Evolutionary conservation across 2,329 filamentous ascomycete species (phyloP).

Genomic region (Penicillium sp.): DNA sequence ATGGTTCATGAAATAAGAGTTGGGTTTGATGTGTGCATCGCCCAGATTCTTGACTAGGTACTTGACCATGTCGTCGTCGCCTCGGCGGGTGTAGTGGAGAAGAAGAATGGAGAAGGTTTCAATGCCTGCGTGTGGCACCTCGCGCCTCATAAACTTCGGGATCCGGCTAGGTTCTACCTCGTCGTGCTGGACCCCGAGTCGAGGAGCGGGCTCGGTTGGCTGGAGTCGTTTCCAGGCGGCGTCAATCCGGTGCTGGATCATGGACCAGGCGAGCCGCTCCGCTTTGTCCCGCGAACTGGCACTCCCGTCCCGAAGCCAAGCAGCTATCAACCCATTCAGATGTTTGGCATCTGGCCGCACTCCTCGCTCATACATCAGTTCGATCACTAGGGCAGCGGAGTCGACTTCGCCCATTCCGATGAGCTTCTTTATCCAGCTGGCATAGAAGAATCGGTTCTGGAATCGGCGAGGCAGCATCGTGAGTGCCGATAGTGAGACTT

Average conservation of each 20-base stretch:
- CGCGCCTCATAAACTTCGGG: conserved; percentile 39
- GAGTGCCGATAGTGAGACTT: conserved; percentile 47
- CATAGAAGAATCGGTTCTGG: conserved; percentile 74
- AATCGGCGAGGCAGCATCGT: conserved; percentile 50
- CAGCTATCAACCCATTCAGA: conserved; percentile 75
- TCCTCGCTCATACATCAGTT: conserved; percentile 66
- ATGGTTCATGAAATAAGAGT: conserved; percentile 75
- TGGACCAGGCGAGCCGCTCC: conserved; percentile 66
- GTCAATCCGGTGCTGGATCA: conserved; percentile 65
- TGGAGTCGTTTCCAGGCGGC: conserved; percentile 50
- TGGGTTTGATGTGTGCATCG: conserved; percentile 59
- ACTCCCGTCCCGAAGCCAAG: conserved; percentile 63
- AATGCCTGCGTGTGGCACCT: conserved; percentile 57
- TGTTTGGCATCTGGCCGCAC: conserved; percentile 67
- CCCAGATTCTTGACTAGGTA: conserved; percentile 59
- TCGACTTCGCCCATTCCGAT: conserved; percentile 67
- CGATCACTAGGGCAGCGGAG: conserved; percentile 66
- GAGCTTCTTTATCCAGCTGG: conserved; percentile 81
- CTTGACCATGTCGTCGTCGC: conserved; percentile 54
- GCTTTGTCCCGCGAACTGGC: conserved; percentile 55
- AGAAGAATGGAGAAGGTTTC: conserved; percentile 75
- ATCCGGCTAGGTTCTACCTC: conserved; percentile 23
- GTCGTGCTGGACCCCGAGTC: conserved; percentile 26
- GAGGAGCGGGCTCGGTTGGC: conserved; percentile 19
- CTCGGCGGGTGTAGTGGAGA: conserved; percentile 63